Evolutionary conservation across 2,329 filamentous ascomycete species (phyloP), one percentile per base, ranked within the genome.

Genomic region (Talaromyces verruculosus): DNA sequence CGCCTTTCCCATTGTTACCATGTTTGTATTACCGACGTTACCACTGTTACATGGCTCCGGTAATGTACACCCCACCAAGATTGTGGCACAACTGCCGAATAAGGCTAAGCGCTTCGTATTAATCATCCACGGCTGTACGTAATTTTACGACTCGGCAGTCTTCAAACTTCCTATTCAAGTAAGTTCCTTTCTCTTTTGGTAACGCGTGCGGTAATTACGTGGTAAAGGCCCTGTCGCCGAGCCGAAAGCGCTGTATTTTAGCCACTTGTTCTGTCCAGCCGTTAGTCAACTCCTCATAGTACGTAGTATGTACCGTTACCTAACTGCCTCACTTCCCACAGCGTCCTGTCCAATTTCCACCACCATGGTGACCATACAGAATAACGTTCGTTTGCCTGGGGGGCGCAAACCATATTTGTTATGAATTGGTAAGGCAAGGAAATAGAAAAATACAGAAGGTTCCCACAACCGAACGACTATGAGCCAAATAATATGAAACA

Each of bases 241-340:
- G 49, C 49, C 49, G 49, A 33, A 53, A 53, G 49, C 28, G 53
- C 33, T 55, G 28, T 55, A 55, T 55, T 35, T 57, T 57, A 55
- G 51, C 51, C 30, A 55, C 28, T 33, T 33, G 47, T 51, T 51
- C 47, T 51, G 43, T 51, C 47, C 49, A n/a, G 7, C 19, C 45
- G 43, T 47, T 49, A 15, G 45, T 25, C 45, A 15, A 45, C n/a
- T 11, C 22, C 28, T n/a, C n/a, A n/a, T n/a, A n/a, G n/a, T n/a
- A 25, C 3, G 25, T 25, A 4, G 43, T 45, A 45, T 45, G 43
- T 47, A 47, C 49, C 49, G 47, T 30, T 51, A 30, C 19, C 45
- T 49, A 30, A 17, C 47, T 51, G 47, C 51, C 51, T 55, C 51
- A 35, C 28, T 35, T 35, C n/a, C 28, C 49, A 19, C 51, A n/a